These are phyloP conservation scores for Protomyces arabidopsidicola DNA, from an alignment of 1,139 yeast genomes.

Conservation along the genomic window DNA sequence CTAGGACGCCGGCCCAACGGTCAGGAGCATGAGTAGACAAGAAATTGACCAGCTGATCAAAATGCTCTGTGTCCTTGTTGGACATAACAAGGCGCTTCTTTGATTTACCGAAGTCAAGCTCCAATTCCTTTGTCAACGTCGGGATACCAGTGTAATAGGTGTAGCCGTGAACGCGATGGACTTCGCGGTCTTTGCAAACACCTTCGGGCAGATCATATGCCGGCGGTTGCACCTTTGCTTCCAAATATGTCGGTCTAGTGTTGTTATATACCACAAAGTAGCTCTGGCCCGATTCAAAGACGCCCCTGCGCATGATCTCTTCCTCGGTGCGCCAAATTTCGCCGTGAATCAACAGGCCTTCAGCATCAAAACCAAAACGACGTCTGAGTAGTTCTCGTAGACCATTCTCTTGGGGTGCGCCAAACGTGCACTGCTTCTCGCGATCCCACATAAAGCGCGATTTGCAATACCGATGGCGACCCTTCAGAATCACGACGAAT, in stretches of 20 bases:
- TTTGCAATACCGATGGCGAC: slow-evolving; percentile 8
- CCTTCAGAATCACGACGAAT: not conserved
- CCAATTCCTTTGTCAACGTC: not conserved
- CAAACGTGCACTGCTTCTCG: not conserved
- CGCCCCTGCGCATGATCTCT: slow-evolving; percentile 2
- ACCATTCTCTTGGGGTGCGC: slow-evolving; percentile 1
- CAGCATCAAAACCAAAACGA: slow-evolving; percentile 18
- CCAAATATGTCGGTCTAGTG: slow-evolving; percentile 3
- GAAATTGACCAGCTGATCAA: slow-evolving; percentile 4
- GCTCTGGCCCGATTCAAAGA: not conserved
- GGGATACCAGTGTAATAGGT: slow-evolving; percentile 9
- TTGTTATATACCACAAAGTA: slow-evolving; percentile 16
- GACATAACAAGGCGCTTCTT: not conserved
- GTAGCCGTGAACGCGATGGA: not conserved
- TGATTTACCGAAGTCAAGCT: not conserved
- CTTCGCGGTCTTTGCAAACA: not conserved
- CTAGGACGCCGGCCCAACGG: slow-evolving; percentile 5
- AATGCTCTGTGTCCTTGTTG: not conserved
- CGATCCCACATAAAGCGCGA: slow-evolving; percentile 8
- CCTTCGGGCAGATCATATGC: not conserved
- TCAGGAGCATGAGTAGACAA: not conserved
- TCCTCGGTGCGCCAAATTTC: slow-evolving; percentile 4
- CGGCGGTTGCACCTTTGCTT: not conserved
- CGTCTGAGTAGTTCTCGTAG: slow-evolving; percentile 5
- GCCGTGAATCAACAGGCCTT: slow-evolving; percentile 9